These are phyloP conservation scores for Camelina sativa DNA, from an alignment of 345 rosid genomes.

Conservation along the genomic window DNA sequence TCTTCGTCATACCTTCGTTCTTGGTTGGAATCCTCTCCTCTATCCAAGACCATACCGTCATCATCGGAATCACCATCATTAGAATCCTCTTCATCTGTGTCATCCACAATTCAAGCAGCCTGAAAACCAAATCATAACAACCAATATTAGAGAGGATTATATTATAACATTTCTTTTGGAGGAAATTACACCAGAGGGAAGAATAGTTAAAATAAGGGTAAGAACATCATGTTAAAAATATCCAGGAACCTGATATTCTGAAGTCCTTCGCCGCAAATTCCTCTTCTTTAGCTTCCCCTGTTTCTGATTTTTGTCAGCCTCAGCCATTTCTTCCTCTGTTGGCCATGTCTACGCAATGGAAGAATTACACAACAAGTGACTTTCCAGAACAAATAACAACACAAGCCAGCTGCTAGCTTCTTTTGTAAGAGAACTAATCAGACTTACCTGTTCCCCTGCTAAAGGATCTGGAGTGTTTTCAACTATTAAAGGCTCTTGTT, in stretches of 20 bases:
- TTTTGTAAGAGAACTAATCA: conserved; percentile 10
- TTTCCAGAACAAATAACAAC: conserved; percentile 22
- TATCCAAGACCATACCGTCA: conserved; percentile 84
- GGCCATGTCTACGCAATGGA: conserved; percentile 84
- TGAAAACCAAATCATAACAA: conserved; percentile 43
- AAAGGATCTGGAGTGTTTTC: conserved; percentile 89
- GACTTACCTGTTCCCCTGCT: conserved; percentile 87
- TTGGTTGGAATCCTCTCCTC: conserved; percentile 51
- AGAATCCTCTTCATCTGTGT: conserved; percentile 67
- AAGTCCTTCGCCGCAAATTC: conserved; percentile 81
- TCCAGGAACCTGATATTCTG: conserved; percentile 82
- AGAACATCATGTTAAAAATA: neutral
- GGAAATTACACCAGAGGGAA: neutral
- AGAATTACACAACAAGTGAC: conserved; percentile 32
- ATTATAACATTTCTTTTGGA: neutral
- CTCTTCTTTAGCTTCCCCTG: conserved; percentile 63
- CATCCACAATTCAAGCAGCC: conserved; percentile 99
- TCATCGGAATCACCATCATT: conserved; percentile 54
- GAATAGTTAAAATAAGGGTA: conserved; percentile 5
- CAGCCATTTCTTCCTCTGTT: conserved; percentile 90
- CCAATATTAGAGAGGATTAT: neutral
- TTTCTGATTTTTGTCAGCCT: conserved; percentile 70
- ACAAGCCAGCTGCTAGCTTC: conserved; percentile 7
- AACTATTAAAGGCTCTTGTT: conserved; percentile 74
- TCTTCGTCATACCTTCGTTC: conserved; percentile 48